Evolutionary conservation across 2,329 filamentous ascomycete genomes (phyloP), one percentile per base, ranked within the genome.

Genomic region (Claviceps lovelessii): DNA sequence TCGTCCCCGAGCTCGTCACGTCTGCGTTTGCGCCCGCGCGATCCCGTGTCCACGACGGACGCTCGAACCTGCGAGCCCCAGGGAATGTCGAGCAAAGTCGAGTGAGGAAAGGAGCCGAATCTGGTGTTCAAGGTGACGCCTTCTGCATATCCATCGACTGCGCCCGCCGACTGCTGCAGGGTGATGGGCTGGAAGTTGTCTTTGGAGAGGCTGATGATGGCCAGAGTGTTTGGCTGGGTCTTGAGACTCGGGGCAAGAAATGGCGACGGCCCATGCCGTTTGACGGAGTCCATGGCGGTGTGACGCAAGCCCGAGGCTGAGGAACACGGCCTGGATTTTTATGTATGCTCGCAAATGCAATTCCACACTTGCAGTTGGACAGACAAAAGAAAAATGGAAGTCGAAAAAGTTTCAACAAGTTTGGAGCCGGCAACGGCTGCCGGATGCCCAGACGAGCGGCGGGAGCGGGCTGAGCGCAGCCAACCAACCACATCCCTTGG

Each of bases 1-100:
- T 79, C 77, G 46, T 70, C 72, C 29, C 67, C 67, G 5, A 65
- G 68, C 53, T 73, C 55, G 19, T 54, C 72, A 17, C 73, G 68
- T 66, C 83, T 83, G 54, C 79, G 75, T 68, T 84, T 85, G 52
- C 86, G 79, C 39, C 89, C 89, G 62, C 90, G 77, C n/a, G 89
- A 93, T 13, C 90, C 90, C 0, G 90, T 96, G 64, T 96, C 88
- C 55, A 96, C 90, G 37, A 85, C 81, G 1, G 90, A 95, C 8
- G 93, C 93, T 49, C 88, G 79, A 28, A 97, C 84, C 67, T 97
- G 93, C 7, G 87, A 89, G 33, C 93, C 93, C 91, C 91, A 97
- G 46, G 88, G 86, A 54, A 90, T 75, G 5, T 81, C 76, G 54
- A 95, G 78, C 49, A 91, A 71, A 0, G 87, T 90, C 11, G 80